Evolutionary conservation across 179 eudicot species (phyloP).

Genomic region (Patellifolia procumbens): DNA sequence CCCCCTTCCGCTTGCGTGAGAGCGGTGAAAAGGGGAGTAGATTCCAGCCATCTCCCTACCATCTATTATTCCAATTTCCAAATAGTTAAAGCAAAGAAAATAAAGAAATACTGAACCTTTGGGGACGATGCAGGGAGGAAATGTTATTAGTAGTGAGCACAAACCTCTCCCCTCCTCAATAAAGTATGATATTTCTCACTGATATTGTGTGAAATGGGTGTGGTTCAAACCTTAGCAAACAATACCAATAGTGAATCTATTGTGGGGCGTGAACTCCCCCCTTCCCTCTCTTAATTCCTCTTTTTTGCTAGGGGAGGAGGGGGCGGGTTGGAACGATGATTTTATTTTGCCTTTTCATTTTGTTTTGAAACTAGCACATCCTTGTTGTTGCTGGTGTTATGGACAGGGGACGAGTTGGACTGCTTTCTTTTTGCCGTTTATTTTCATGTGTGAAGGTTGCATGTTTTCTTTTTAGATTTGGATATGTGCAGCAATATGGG

Average conservation of each 20-base stretch:
- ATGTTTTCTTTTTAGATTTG: slow-evolving; percentile 65
- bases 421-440: slow-evolving; percentile 20
- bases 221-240: not conserved
- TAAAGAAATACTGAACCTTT: too few species aligned
- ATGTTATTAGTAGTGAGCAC: too few species aligned
- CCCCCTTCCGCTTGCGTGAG: not conserved
- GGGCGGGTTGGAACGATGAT: not conserved
- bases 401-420: slow-evolving; percentile 10
- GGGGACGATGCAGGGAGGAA: too few species aligned
- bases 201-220: not conserved
- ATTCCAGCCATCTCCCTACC: not conserved
- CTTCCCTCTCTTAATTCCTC: too few species aligned
- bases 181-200: too few species aligned
- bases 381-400: slow-evolving; percentile 14
- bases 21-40: not conserved
- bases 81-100: too few species aligned
- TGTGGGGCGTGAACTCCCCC: not conserved
- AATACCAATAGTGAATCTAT: not conserved
- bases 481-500: slow-evolving; percentile 69
- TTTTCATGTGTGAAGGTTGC: slow-evolving; percentile 44
- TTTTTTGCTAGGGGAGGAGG: not conserved
- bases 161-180: too few species aligned
- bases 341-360: not conserved
- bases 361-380: not conserved
- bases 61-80: not conserved